Base-by-base conservation (phyloP, 176 grass and related monocot species). In the Oryza longistaminata region DNA sequence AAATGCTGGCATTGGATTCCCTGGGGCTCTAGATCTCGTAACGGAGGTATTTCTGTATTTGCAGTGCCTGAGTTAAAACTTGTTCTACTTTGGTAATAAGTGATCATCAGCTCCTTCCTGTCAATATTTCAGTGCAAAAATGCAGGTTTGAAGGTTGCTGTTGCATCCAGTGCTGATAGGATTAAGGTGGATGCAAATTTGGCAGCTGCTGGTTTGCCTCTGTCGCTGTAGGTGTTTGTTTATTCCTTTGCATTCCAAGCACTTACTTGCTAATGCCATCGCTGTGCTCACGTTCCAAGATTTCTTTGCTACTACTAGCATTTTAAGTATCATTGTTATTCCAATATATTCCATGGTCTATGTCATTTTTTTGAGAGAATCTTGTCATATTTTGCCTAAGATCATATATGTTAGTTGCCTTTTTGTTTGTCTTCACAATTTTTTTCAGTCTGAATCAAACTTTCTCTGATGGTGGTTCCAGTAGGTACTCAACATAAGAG, bases 161-260 rank as follows among this genome's bases (percentile, higher is more conserved):
- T 99, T 90, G 93, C 96, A 61, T 99, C 96, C 73, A 99, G 91
- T 34, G 96, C 96, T 12, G 93, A 99, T 82, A 92, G 93, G 82
- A 88, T 96, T 88, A 98, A 98, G 74, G 90, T 98, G 65, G 91
- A 98, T 79, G 93, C 93, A 67, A 98, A 98, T 88, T 85, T 98
- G 76, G 84, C 96, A 72, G 96, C 93, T 71, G 93, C 93, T 84
- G 88, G 91, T 84, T 88, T 96, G 74, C 81, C 93, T 73, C 49
- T 84, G 42, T 94, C 93, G 13, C 74, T 98, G 91, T 98, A 88
- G 88, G 78, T 89, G 43, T 49, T 80, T 48, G 33, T 42, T 83
- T 80, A 15, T 87, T 74, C 50, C 69, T 87, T 82, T 65, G 22
- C 68, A 86, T 88, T 76, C 22, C 81, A 65, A 76, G 37, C 48